phyloP scores from a whole-genome alignment of 2,329 filamentous ascomycete genomes.

The Westerdykella aurantiaca region DNA sequence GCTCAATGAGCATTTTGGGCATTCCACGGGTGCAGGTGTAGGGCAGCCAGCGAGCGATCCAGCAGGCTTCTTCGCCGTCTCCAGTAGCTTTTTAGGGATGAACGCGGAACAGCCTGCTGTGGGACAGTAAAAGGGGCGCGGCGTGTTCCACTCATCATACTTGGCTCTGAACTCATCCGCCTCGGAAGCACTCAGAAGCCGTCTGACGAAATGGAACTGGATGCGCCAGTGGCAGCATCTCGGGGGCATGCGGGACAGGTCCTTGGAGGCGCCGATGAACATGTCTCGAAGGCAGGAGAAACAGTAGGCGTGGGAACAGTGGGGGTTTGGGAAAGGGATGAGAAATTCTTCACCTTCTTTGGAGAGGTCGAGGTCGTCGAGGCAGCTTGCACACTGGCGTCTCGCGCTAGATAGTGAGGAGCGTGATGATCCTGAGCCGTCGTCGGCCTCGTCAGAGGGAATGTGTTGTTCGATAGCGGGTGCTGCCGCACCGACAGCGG shows the following conservation, averaged over 20 bases:
- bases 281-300: constrained; percentile 35
- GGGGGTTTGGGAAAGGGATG: constrained; percentile 21
- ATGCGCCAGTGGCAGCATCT: constrained; percentile 35
- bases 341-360: neutral
- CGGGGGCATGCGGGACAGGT: constrained; percentile 42
- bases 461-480: no score
- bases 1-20: constrained; percentile 40
- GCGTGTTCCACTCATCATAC: constrained; percentile 46
- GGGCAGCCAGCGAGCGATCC: constrained; percentile 25
- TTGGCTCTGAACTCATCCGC: constrained; percentile 36
- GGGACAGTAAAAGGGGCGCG: constrained; percentile 47
- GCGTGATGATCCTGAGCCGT: constrained; percentile 11
- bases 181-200: constrained; percentile 34
- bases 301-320: constrained; percentile 34
- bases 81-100: constrained; percentile 31
- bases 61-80: constrained; percentile 12
- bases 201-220: constrained; percentile 39
- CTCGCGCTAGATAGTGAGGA: neutral
- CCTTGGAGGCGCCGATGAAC: constrained; percentile 39
- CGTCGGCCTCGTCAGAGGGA: no score
- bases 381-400: constrained; percentile 20
- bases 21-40: constrained; percentile 29
- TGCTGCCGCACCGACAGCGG: no score
- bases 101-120: constrained; percentile 46
- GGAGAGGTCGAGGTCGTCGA: constrained; percentile 7